A percentile compares a stretch with the other conserved stretches of the same genome.
phyloP scores from a whole-genome alignment of 2,329 filamentous ascomycete genomes.

The Huntiella decipiens region DNA sequence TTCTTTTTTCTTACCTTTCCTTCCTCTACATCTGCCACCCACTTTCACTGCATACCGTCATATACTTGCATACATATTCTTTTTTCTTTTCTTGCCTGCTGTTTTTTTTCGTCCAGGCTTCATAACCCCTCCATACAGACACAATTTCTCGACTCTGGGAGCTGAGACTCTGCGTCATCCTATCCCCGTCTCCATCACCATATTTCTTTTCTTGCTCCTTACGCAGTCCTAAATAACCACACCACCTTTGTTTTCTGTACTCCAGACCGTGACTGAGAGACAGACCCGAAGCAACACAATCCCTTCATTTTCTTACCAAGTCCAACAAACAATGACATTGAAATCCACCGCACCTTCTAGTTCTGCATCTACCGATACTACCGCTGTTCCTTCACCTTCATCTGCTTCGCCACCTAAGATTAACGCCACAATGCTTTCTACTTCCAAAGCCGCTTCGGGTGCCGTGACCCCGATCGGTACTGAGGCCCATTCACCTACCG shows the following conservation, averaged over 20 bases:
- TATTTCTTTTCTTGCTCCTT: background rate
- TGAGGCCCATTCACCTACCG: background rate
- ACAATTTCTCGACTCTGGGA: background rate
- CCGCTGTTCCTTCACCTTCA: constrained; percentile 6
- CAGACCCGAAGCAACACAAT: no score
- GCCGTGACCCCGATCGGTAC: background rate
- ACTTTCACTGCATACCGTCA: no score
- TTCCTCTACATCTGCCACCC: background rate
- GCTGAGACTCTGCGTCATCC: background rate
- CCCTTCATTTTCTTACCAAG: background rate
- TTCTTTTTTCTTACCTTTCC: background rate
- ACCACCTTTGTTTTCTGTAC: no score
- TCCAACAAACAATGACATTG: background rate
- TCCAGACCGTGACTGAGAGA: no score
- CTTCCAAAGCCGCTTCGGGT: background rate
- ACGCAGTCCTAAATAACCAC: no score
- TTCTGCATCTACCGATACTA: background rate
- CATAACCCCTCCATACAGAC: background rate
- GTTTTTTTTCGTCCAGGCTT: constrained; percentile 2
- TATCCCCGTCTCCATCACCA: background rate
- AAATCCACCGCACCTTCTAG: background rate
- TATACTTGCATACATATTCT: no score
- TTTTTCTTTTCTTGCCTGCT: constrained; percentile 1
- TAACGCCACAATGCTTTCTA: background rate
- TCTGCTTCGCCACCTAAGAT: background rate